Evolutionary conservation across 768 basidiomycete species (phyloP), one percentile per base, ranked within the genome.

Genomic region (Rhodotorula toruloides): DNA sequence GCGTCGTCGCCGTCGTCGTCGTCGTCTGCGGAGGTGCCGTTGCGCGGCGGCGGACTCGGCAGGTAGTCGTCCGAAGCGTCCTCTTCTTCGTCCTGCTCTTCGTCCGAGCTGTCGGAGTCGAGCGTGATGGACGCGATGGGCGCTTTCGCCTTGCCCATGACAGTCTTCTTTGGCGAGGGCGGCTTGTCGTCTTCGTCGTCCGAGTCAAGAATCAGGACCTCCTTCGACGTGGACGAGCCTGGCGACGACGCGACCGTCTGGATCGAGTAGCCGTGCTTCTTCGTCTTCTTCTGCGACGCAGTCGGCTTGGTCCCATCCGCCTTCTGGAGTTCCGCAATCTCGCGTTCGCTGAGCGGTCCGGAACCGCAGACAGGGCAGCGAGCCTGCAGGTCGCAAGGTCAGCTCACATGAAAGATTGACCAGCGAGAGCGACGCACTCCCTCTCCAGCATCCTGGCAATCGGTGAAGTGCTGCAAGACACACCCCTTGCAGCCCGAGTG

Each of bases 401-500:
- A 32, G n/a, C 6, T 17, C 19, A 27, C n/a, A 29, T 10, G 25
- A 27, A 21, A 43, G 10, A 12, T 13, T 36, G 31, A 2, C 4
- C 25, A 29, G n/a, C 3, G 0, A 25, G 6, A 2, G 12, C 1
- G 25, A 52, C 63, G 27, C 32, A 86, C 83, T 53, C 85, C 81
- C 73, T 90, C 86, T 7, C 81, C 84, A 65, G 83, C 85, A 72
- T 87, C 86, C 58, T 86, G 83, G 70, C 86, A 85, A 16, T 82
- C 81, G 27, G 83, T 82, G 34, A 96, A 81, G 72, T 85, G 87
- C 16, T 85, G 83, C 25, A 89, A 77, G 31, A 93, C 88, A 73
- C 93, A 98, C 69, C 91, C 90, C 76, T 90, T 94, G 77, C 93
- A 98, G 65, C 90, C 88, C 74, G 83, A 82, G 73, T 92, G 91